Percentiles rank a stretch among this genome's conserved stretches.
Conservation (phyloP, 2,329 filamentous ascomycete genomes). For the Pseudogymnoascus sp. region DNA sequence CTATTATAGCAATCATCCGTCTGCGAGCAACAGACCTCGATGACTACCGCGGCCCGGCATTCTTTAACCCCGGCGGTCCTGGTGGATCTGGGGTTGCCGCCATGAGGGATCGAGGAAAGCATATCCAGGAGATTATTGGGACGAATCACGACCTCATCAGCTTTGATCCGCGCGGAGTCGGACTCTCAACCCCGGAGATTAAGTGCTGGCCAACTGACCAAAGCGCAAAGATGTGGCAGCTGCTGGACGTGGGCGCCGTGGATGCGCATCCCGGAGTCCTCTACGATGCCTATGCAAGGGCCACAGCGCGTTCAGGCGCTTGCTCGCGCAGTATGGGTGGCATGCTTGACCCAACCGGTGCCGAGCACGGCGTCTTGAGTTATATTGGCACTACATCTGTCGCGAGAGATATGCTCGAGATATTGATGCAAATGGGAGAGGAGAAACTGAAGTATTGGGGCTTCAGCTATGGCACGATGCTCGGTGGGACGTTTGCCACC, state of each 20-base stretch:
- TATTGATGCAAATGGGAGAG: slow-evolving; percentile 26
- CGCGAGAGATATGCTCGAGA: slow-evolving; percentile 32
- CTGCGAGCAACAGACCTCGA: slow-evolving; percentile 17
- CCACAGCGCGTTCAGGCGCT: slow-evolving; percentile 34
- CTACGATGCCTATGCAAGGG: slow-evolving; percentile 39
- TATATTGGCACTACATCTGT: slow-evolving; percentile 29
- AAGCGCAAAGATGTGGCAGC: slow-evolving; percentile 37
- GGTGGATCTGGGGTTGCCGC: slow-evolving; percentile 36
- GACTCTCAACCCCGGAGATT: slow-evolving; percentile 42
- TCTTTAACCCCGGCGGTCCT: slow-evolving; percentile 42
- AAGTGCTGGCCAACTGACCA: slow-evolving; percentile 43
- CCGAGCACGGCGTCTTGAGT: slow-evolving; percentile 25
- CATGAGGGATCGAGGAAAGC: slow-evolving; percentile 22
- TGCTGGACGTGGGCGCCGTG: slow-evolving; percentile 38
- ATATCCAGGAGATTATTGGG: slow-evolving; percentile 34
- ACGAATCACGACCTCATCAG: slow-evolving; percentile 38
- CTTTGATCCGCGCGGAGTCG: slow-evolving; percentile 45
- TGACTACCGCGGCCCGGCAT: slow-evolving; percentile 28
- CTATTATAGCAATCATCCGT: slow-evolving; percentile 18
- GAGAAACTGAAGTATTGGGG: slow-evolving; percentile 41
- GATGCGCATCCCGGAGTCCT: slow-evolving; percentile 42
- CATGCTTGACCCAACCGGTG: slow-evolving; percentile 18
- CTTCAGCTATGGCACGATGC: slow-evolving; percentile 42
- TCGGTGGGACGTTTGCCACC: slow-evolving; percentile 39
- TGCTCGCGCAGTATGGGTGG: slow-evolving; percentile 30